Evolutionary conservation across 768 basidiomycete species (phyloP).

Genomic region (Tubosaeta sp.): DNA sequence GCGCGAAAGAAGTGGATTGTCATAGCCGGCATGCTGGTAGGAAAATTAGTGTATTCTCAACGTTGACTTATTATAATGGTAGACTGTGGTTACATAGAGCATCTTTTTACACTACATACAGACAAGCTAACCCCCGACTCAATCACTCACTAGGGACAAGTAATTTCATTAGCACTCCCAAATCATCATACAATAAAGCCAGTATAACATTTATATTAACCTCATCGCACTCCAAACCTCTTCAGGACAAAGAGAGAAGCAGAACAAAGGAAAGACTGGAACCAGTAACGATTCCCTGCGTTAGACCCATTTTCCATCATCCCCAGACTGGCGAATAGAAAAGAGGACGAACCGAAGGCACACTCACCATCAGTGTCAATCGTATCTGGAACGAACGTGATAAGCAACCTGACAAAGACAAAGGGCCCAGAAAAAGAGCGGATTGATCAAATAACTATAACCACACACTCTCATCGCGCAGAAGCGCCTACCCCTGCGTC

Average conservation of each 20-base stretch:
- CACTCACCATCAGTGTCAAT: conserved; percentile 7
- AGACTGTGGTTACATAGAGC: conserved; percentile 1
- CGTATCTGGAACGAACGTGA: background rate
- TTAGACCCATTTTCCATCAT: conserved; percentile 26
- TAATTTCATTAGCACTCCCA: conserved; percentile 6
- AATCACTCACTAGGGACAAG: background rate
- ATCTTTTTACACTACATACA: conserved; percentile 10
- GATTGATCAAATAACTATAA: conserved; percentile 35
- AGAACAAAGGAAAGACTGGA: conserved; percentile 24
- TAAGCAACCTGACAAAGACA: conserved; percentile 4
- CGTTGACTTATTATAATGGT: background rate
- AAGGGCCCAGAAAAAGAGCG: background rate
- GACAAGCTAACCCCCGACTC: conserved; percentile 7
- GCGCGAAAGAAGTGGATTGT: background rate
- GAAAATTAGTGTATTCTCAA: conserved; percentile 6
- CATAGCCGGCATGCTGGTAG: background rate
- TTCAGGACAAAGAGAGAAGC: conserved; percentile 26
- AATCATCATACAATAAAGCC: conserved; percentile 23
- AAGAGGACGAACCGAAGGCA: background rate
- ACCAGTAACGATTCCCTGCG: conserved; percentile 16
- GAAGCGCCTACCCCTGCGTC: conserved; percentile 34
- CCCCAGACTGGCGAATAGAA: conserved; percentile 20
- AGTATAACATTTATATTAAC: conserved; percentile 26
- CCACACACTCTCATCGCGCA: conserved; percentile 30
- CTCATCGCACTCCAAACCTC: conserved; percentile 21